Evolutionary conservation across 108 stramenopile genomes (phyloP), one percentile per base, ranked within the genome.

Genomic region (Fistulifera pelliculosa): DNA sequence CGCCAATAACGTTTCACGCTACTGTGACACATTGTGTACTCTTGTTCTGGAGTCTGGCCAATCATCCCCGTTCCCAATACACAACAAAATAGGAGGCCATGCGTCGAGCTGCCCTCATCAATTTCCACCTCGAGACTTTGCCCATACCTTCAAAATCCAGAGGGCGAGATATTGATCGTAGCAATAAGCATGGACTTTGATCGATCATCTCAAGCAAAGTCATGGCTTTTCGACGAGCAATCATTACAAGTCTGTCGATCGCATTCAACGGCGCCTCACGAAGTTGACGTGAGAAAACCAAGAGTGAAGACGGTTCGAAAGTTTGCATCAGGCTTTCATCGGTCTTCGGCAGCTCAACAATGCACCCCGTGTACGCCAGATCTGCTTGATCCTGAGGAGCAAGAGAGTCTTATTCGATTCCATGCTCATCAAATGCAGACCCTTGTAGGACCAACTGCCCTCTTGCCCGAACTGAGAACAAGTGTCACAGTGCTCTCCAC

Each of bases 401-500:
- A 88, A 69, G 70, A 64, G 15, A 56, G 58, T 7, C 68, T 85
- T 0, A 44, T 89, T 21, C 70, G 74, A 16, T 85, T 89, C 58
- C 83, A 89, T 56, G 66, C 77, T 38, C 81, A 81, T 41, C 83
- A 85, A 58, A 78, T 89, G 18, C 75, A 77, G 18, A 35, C 58
- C 16, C 64, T 89, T 19, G 68, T 85, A 41, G 87, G 87, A 28
- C 87, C 87, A 16, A 64, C 66, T 49, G 87, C 87, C 14, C 44
- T 70, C 2, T 53, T 83, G 0, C 73, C 81, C 10, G 61, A 59
- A 0, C 74, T 81, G 27, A 38, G 65, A 38, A 62, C 82, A 41
- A 70, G 74, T 49, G 40, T 66, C 28, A 69, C 74, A 38, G 83
- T 83, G 10, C 65, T 81, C 14, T 80, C 83, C 12, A 85, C 87